Percentiles rank a stretch among this genome's conserved stretches.
Conservation (phyloP, 2,329 filamentous ascomycete species). For the Pseudohalonectria lignicola region DNA sequence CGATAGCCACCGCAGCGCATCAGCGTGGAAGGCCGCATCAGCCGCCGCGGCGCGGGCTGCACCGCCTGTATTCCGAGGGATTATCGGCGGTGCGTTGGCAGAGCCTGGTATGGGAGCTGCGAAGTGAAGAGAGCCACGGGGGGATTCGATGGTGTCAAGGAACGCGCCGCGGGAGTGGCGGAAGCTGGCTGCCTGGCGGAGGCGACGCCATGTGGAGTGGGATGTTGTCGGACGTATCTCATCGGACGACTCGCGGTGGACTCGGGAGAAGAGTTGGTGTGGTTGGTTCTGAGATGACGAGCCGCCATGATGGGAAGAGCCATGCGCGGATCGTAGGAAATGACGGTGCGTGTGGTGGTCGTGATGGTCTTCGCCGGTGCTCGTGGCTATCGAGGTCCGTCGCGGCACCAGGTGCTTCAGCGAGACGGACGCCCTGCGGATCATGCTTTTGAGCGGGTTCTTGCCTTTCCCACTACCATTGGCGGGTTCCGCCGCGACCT, state of each 20-base stretch:
- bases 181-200: conserved; percentile 39
- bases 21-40: conserved; percentile 38
- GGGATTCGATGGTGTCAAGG: conserved; percentile 24
- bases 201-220: conserved; percentile 37
- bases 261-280: background rate
- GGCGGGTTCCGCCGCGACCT: background rate
- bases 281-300: background rate
- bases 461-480: conserved; percentile 12
- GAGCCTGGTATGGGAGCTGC: conserved; percentile 29
- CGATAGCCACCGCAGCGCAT: conserved; percentile 25
- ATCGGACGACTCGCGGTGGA: background rate
- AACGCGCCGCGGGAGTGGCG: conserved; percentile 27
- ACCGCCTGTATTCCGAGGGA: conserved; percentile 47
- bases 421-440: conserved; percentile 44
- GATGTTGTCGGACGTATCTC: conserved; percentile 36
- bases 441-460: conserved; percentile 32
- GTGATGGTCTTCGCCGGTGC: conserved; percentile 12
- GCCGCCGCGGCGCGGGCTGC: conserved; percentile 49
- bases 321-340: conserved; percentile 15
- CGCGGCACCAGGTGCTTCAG: conserved; percentile 39
- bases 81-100: conserved; percentile 45
- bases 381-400: conserved; percentile 28
- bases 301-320: conserved; percentile 13
- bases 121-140: conserved; percentile 18
- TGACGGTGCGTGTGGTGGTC: conserved; percentile 7